phyloP scores from a whole-genome alignment of 768 basidiomycete species.

The Auriscalpium orientale region DNA sequence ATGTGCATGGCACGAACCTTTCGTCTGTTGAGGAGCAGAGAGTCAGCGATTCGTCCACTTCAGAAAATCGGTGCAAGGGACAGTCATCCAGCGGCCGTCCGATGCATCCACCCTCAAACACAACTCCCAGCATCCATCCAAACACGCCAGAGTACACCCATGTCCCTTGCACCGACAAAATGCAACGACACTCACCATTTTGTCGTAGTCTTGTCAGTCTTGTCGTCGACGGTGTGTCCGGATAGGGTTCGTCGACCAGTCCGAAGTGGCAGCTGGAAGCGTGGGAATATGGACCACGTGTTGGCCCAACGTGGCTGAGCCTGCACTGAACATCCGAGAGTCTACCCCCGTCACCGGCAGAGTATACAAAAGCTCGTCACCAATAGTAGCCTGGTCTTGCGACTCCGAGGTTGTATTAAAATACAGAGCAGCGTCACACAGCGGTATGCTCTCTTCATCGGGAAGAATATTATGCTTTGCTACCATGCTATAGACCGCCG shows the following conservation, averaged over 20 bases:
- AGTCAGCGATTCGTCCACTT: constrained; percentile 11
- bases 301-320: too few species aligned
- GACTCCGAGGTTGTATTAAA: too few species aligned
- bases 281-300: constrained; percentile 8
- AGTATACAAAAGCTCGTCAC: too few species aligned
- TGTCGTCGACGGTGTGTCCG: constrained; percentile 15
- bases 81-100: constrained; percentile 27
- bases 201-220: constrained; percentile 30
- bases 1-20: constrained; percentile 45
- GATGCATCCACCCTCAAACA: constrained; percentile 27
- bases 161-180: constrained; percentile 9
- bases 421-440: too few species aligned
- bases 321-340: too few species aligned
- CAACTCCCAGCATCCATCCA: constrained; percentile 17
- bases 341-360: too few species aligned
- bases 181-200: constrained; percentile 37
- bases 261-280: background rate
- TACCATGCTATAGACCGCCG: too few species aligned
- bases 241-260: constrained; percentile 7
- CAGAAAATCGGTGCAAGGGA: constrained; percentile 7
- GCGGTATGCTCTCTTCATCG: too few species aligned
- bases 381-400: too few species aligned
- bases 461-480: too few species aligned
- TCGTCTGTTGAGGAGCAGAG: constrained; percentile 49
- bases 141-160: background rate